Evolutionary conservation across 352 stramenopile species (phyloP).

Genomic region (Pythium vanterpoolii): DNA sequence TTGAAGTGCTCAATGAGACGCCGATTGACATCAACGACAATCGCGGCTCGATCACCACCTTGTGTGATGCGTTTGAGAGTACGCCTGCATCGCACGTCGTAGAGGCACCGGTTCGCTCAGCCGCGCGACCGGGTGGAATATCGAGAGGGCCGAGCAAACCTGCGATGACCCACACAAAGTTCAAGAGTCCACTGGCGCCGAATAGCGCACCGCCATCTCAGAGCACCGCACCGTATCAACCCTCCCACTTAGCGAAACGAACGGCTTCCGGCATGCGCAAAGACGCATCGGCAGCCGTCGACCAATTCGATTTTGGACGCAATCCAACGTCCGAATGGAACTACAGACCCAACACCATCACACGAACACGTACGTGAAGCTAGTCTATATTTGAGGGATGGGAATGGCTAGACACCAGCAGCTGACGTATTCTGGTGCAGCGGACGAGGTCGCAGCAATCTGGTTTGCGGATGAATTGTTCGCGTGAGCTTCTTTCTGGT

Average conservation of each 20-base stretch:
- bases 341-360: conserved; percentile 42
- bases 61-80: not conserved
- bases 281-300: not conserved
- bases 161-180: conserved; percentile 15
- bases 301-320: conserved; percentile 47
- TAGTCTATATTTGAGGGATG: conserved; percentile 2
- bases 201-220: not conserved
- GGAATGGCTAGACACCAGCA: no score
- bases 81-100: not conserved
- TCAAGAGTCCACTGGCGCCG: conserved; percentile 17
- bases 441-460: conserved; percentile 45
- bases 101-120: conserved; percentile 10
- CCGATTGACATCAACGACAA: conserved; percentile 27
- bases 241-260: conserved; percentile 12
- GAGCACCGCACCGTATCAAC: not conserved
- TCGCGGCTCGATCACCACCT: not conserved
- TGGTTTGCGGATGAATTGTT: conserved; percentile 34
- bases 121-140: conserved; percentile 6
- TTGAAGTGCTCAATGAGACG: conserved; percentile 69
- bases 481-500: conserved; percentile 14
- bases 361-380: conserved; percentile 41
- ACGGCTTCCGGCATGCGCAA: conserved; percentile 15
- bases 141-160: conserved; percentile 13
- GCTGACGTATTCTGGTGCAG: conserved; percentile 32
- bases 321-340: conserved; percentile 63